Base-by-base conservation (phyloP, 352 stramenopile species). In the Aphanomyces euteiches region DNA sequence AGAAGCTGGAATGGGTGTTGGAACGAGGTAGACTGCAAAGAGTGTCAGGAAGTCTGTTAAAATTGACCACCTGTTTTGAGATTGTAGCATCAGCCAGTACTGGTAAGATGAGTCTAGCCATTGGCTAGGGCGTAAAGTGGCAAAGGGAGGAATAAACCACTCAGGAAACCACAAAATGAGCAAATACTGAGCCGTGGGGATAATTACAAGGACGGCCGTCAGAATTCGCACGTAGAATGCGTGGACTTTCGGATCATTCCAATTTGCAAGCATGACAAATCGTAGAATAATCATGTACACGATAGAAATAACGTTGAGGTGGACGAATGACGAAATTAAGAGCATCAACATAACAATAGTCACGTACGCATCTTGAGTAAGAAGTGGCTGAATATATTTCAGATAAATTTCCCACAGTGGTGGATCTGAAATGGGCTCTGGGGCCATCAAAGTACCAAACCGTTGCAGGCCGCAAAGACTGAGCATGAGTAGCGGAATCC, bases 241-340 rank as follows among this genome's bases (percentile, higher is more conserved):
- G 47, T 79, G 90, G 7, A 92, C 78, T 0, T 73, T 87, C 5
- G 78, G 54, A n/a, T 83, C 73, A 5, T 61, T 61, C 60, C 67
- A 69, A 34, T 67, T 37, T 4, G 87, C 84, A 54, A 90, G 89
- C 84, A 92, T 93, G 72, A 93, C 85, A n/a, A 53, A 73, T 68
- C 88, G 88, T n/a, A 95, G 83, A 13, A 91, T 74, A 6, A 90
- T n/a, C 67, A 95, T 82, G 72, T 92, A 93, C 41, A 83, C 43
- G 38, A 93, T 77, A 13, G 87, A 88, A 41, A 93, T 79, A 17
- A 90, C 68, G 58, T 93, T 85, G 72, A 85, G 80, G 59, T 90
- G 87, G 1, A 90, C 75, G 67, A 95, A 95, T 54, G 81, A 80
- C 19, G 87, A 90, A n/a, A 90, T 76, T 54, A 84, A 89, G 7